Evolutionary conservation across 345 rosid genomes (phyloP), one percentile per base, ranked within the genome.

Genomic region (Gossypium australe): DNA sequence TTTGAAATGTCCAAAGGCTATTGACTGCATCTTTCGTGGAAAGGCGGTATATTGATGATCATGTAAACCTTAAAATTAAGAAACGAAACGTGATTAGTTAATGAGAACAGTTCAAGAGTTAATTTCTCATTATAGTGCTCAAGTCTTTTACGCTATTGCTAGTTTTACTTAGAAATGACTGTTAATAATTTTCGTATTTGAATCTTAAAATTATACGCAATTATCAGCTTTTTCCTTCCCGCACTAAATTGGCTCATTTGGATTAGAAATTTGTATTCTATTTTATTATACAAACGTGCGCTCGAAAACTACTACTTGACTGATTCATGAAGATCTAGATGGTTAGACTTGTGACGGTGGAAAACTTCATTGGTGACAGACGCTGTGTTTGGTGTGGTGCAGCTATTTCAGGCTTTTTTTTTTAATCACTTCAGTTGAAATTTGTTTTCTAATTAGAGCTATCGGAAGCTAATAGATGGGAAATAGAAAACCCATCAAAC

Each of bases 271-370:
- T 18, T 9, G 2, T 12, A 7, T 13, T 29, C 0, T 67, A 27
- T 0, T 24, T 22, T 47, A 22, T 11, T 47, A 47, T 67, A 67
- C 22, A 24, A 51, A 68, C 59, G 41, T 69, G 45, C 16, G 59
- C 45, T 49, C 0, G 17, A 9, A 51, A 25, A 3, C 18, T 52
- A 16, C 4, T 16, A 10, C 27, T 25, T 51, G 73, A 69, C 17
- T 16, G 41, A 68, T 68, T 75, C 67, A 20, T 53, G 66, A 56
- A 18, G 22, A 64, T 56, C 75, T 72, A 59, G 75, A 72, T 72
- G 67, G 53, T 58, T 58, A 44, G 67, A 72, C 56, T 49, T 48
- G n/a, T 14, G 57, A 8, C 11, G 41, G 7, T 47, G 9, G 49
- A 67, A 47, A 67, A 47, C 56, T 43, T 71, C 16, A 51, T 16